Conservation (phyloP, 805 yeast species). For the Blastobotrys mokoenaii region DNA sequence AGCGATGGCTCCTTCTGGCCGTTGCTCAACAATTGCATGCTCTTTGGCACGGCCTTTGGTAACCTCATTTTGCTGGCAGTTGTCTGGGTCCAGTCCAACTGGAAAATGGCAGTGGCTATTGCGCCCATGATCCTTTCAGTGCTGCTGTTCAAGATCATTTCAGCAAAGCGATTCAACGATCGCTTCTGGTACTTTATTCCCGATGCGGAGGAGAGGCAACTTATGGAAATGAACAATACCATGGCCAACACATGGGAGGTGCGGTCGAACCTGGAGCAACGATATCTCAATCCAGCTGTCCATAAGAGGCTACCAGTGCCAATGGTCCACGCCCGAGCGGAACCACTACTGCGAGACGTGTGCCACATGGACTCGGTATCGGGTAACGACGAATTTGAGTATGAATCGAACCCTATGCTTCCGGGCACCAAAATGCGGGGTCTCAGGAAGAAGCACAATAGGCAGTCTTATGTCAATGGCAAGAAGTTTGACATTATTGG, state of each 20-base stretch:
- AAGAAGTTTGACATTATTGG: slow-evolving; percentile 11
- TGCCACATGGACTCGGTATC: slow-evolving; percentile 6
- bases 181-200: slow-evolving; percentile 18
- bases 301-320: slow-evolving; percentile 14
- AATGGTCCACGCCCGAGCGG: slow-evolving; percentile 18
- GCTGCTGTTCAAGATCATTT: slow-evolving; percentile 23
- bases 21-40: slow-evolving; percentile 23
- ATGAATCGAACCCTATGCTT: slow-evolving; percentile 5
- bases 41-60: slow-evolving; percentile 30
- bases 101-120: slow-evolving; percentile 26
- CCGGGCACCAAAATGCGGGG: neutral
- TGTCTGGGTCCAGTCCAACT: slow-evolving; percentile 31
- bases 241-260: slow-evolving; percentile 3
- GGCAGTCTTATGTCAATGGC: neutral
- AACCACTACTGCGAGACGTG: slow-evolving; percentile 10
- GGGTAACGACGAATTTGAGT: slow-evolving; percentile 3
- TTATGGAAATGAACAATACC: slow-evolving; percentile 8
- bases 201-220: slow-evolving; percentile 10
- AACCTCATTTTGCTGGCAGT: slow-evolving; percentile 30
- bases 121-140: slow-evolving; percentile 25
- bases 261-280: slow-evolving; percentile 8
- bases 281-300: slow-evolving; percentile 20
- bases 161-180: slow-evolving; percentile 4
- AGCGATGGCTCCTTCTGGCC: slow-evolving; percentile 33
- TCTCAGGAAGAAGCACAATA: neutral